Evolutionary conservation across 2,329 filamentous ascomycete species (phyloP).

Genomic region (Eutypella sp.): DNA sequence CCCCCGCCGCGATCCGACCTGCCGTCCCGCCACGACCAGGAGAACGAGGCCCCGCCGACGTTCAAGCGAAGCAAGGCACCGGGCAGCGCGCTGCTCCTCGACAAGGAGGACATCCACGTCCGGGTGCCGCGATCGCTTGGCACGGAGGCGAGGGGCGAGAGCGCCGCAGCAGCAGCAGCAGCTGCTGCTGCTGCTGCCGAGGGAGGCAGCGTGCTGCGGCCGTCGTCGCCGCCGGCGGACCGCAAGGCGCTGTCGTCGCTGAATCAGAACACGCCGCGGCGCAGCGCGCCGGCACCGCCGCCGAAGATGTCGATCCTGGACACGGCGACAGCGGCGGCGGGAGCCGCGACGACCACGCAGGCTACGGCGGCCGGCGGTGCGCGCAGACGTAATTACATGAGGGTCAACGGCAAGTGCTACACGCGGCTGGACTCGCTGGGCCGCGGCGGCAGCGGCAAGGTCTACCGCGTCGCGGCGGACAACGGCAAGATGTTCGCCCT

Average conservation of each 20-base stretch:
- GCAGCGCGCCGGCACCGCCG: slow-evolving; percentile 74
- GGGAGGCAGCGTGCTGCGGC: slow-evolving; percentile 15
- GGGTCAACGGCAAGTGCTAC: slow-evolving; percentile 87
- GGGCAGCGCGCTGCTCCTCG: slow-evolving; percentile 46
- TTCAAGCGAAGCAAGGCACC: slow-evolving; percentile 59
- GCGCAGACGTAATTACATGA: slow-evolving; percentile 73
- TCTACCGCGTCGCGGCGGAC: slow-evolving; percentile 94
- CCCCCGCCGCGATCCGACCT: slow-evolving; percentile 52
- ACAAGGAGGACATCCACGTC: no score
- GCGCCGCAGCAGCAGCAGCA: no score
- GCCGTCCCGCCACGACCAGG: slow-evolving; percentile 68
- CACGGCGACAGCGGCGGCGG: slow-evolving; percentile 77
- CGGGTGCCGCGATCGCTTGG: no score
- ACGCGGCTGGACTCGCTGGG: slow-evolving; percentile 87
- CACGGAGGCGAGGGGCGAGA: no score
- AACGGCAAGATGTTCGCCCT: slow-evolving; percentile 93
- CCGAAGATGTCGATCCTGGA: slow-evolving; percentile 98
- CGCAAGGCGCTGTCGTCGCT: slow-evolving; percentile 50
- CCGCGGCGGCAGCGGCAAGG: slow-evolving; percentile 86
- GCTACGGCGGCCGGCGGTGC: slow-evolving; percentile 40
- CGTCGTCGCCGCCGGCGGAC: slow-evolving; percentile 51
- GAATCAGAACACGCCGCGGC: slow-evolving; percentile 66
- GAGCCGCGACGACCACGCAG: slow-evolving; percentile 71
- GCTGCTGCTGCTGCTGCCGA: slow-evolving; percentile 13
- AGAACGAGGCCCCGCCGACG: slow-evolving; percentile 72